Evolutionary conservation across 495 filamentous ascomycete species (phyloP).

Genomic region (Penicillium parvum): DNA sequence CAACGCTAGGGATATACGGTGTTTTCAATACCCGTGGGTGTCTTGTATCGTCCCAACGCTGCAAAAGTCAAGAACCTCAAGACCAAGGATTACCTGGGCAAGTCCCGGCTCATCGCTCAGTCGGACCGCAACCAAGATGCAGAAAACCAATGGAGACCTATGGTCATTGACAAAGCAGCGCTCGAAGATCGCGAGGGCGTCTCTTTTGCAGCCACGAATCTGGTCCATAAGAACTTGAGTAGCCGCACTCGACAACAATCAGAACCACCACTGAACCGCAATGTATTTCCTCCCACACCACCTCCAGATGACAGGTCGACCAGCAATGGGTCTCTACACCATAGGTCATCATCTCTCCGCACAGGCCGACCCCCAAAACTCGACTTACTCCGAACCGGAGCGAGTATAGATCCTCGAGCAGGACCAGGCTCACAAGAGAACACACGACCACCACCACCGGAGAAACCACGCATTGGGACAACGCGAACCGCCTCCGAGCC

Average conservation of each 20-base stretch:
- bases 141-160: constrained; percentile 23
- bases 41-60: constrained; percentile 91
- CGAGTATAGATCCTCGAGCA: constrained; percentile 24
- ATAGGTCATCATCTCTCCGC: constrained; percentile 28
- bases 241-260: constrained; percentile 76
- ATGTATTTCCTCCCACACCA: constrained; percentile 92
- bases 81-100: constrained; percentile 94
- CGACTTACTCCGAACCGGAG: constrained; percentile 35
- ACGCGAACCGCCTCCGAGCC: constrained; percentile 53
- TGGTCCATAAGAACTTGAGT: constrained; percentile 77
- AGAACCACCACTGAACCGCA: constrained; percentile 78
- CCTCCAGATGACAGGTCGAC: constrained; percentile 75
- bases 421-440: constrained; percentile 12
- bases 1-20: constrained; percentile 83
- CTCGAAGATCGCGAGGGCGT: constrained; percentile 79
- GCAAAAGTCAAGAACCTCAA: constrained; percentile 98
- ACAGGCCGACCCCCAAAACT: constrained; percentile 35
- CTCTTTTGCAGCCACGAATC: constrained; percentile 84
- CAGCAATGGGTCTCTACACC: constrained; percentile 11
- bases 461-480: constrained; percentile 48
- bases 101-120: constrained; percentile 89
- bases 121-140: constrained; percentile 54
- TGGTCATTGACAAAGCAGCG: constrained; percentile 26
- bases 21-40: constrained; percentile 95
- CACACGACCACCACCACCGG: constrained; percentile 15